Evolutionary conservation across 768 basidiomycete species (phyloP), one percentile per base, ranked within the genome.

Genomic region (Amanita inopinata): DNA sequence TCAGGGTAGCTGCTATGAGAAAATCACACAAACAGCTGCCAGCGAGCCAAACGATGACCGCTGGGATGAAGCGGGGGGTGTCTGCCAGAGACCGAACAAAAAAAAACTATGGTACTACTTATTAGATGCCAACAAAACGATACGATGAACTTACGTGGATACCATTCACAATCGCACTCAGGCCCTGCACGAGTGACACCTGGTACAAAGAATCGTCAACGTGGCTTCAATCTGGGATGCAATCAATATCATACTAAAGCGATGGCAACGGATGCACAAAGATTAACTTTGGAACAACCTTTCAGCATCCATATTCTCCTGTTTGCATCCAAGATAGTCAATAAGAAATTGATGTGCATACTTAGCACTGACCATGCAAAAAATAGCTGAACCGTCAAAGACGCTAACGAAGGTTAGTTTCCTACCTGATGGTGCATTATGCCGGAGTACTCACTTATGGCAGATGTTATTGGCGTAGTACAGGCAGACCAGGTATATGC

Each of bases 1-100:
- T 45, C 51, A 52, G 50, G 40, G 28, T 43, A 8, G 31, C 44
- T 3, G 51, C 43, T 11, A 52, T 50, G 11, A 52, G 25, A 20
- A 47, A 25, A 19, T 52, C 51, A 14, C 24, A 40, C 9, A 28
- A 27, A 7, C 46, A 33, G 18, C 45, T 43, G 9, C 39, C 20
- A 30, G 33, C 24, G 23, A 52, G 30, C 51, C 51, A 36, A 33
- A 24, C 7, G 30, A 18, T 17, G 15, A 44, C 35, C 2, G 27
- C 43, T 22, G 33, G 11, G 22, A 37, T 48, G 40, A 38, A 38
- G 3, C 32, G 27, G 5, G 25, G 33, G 7, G 36, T 23, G n/a
- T 24, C 33, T 18, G 6, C 14, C 4, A 38, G n/a, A 10, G 20
- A 22, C 33, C 14, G 10, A 32, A 10, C 18, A 28, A 38, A 46